phyloP scores from a whole-genome alignment of 2,329 filamentous ascomycete genomes.

The Exophiala oligosperma region DNA sequence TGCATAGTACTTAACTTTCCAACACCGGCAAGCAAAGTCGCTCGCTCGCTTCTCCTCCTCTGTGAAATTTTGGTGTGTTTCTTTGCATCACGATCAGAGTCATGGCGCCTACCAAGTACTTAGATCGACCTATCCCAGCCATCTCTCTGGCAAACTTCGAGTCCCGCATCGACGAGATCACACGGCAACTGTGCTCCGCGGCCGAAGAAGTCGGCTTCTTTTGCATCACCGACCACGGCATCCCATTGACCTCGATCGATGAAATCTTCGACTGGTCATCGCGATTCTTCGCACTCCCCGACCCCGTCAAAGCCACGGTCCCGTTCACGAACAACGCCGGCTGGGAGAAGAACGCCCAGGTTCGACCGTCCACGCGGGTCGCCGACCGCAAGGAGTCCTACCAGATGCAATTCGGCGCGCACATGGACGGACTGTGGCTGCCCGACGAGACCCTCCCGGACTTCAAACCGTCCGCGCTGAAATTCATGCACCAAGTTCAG shows the following conservation, averaged over 20 bases:
- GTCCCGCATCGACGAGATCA: slow-evolving; percentile 54
- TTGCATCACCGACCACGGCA: slow-evolving; percentile 55
- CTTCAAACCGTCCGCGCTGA: slow-evolving; percentile 46
- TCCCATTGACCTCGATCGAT: slow-evolving; percentile 50
- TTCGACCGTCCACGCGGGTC: slow-evolving; percentile 59
- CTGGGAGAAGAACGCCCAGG: slow-evolving; percentile 60
- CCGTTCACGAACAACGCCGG: slow-evolving; percentile 55
- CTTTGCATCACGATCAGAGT: too few species aligned
- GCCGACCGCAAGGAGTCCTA: slow-evolving; percentile 62
- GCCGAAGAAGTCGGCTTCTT: slow-evolving; percentile 63
- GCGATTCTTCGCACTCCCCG: slow-evolving; percentile 56
- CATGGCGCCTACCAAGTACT: slow-evolving; percentile 36
- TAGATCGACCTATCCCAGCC: slow-evolving; percentile 46
- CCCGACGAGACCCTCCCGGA: slow-evolving; percentile 48
- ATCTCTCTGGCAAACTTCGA: slow-evolving; percentile 58
- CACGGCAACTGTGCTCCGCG: slow-evolving; percentile 51
- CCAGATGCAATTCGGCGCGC: slow-evolving; percentile 60
- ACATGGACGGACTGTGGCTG: slow-evolving; percentile 55
- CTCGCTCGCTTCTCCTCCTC: too few species aligned
- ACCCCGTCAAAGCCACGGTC: slow-evolving; percentile 52
- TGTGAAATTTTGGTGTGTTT: too few species aligned
- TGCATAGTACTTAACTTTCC: too few species aligned
- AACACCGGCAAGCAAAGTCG: too few species aligned
- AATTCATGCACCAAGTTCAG: slow-evolving; percentile 58
- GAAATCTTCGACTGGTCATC: slow-evolving; percentile 51